Conservation (phyloP, 164 flowering plant genomes). For the Cinnamomum chago region DNA sequence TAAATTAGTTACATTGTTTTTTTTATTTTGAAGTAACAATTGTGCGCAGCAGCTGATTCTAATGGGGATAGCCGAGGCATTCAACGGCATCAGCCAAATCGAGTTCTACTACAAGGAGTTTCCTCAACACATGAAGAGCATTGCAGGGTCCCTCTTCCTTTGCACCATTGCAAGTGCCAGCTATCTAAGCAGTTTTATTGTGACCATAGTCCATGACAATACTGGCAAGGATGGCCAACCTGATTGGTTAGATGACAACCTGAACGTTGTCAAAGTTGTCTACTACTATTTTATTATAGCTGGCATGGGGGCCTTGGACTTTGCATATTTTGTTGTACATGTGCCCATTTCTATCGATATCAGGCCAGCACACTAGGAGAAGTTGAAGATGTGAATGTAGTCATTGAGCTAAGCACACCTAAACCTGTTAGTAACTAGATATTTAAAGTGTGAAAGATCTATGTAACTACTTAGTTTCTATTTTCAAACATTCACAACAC, state of each 20-base stretch:
- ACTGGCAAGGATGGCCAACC: constrained; percentile 15
- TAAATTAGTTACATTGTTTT: too few relatives aligned
- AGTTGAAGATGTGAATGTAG: background rate
- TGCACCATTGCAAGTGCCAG: constrained; percentile 42
- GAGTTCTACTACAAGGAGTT: constrained; percentile 75
- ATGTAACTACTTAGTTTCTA: too few relatives aligned
- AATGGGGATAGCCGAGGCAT: constrained; percentile 71
- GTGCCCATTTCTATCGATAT: constrained; percentile 26
- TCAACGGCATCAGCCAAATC: constrained; percentile 59
- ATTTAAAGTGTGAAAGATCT: too few relatives aligned
- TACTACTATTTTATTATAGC: constrained; percentile 32
- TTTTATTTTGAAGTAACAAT: too few relatives aligned
- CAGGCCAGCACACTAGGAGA: background rate
- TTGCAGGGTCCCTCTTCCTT: constrained; percentile 49
- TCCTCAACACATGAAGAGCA: constrained; percentile 65
- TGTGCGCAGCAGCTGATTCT: constrained; percentile 62
- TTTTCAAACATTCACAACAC: too few relatives aligned
- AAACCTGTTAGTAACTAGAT: background rate
- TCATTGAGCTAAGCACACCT: background rate
- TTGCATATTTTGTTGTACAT: constrained; percentile 26
- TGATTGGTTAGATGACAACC: constrained; percentile 32
- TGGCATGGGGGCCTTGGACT: constrained; percentile 20
- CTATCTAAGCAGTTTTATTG: constrained; percentile 46
- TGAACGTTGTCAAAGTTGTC: constrained; percentile 32
- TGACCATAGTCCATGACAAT: constrained; percentile 38